Conservation (phyloP, 2,329 filamentous ascomycete genomes). For the Didymella segeticola region DNA sequence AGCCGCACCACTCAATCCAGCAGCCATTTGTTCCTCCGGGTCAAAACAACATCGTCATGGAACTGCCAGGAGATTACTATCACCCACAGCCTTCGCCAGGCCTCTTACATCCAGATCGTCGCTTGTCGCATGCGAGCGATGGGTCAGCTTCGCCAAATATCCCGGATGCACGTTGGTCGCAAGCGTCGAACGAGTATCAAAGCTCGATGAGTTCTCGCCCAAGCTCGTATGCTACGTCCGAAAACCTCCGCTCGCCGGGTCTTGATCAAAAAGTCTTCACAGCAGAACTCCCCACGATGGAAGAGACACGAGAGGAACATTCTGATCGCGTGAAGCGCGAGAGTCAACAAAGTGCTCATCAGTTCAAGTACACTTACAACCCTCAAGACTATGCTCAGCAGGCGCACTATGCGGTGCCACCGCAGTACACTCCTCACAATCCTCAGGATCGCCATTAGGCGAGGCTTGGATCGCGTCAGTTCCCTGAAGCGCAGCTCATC, state of each 20-base stretch:
- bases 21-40: constrained; percentile 27
- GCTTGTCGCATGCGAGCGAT: constrained; percentile 17
- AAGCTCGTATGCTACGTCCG: constrained; percentile 45
- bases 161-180: constrained; percentile 43
- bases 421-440: constrained; percentile 26
- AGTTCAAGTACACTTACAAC: constrained; percentile 43
- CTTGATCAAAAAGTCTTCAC: constrained; percentile 45
- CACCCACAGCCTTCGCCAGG: constrained; percentile 41
- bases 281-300: constrained; percentile 44
- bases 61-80: constrained; percentile 53
- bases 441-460: constrained; percentile 4
- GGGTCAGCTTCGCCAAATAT: constrained; percentile 37
- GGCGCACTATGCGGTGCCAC: constrained; percentile 20
- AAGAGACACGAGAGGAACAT: constrained; percentile 47
- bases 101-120: constrained; percentile 30
- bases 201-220: constrained; percentile 40
- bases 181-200: constrained; percentile 35
- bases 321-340: constrained; percentile 26
- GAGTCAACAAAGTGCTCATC: constrained; percentile 22
- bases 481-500: no score
- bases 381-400: constrained; percentile 41
- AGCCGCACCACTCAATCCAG: constrained; percentile 18
- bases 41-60: constrained; percentile 48
- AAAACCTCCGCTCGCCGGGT: constrained; percentile 44
- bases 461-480: background rate